Base-by-base conservation (phyloP, 108 stramenopile genomes). In the Cyclotella sp. region DNA sequence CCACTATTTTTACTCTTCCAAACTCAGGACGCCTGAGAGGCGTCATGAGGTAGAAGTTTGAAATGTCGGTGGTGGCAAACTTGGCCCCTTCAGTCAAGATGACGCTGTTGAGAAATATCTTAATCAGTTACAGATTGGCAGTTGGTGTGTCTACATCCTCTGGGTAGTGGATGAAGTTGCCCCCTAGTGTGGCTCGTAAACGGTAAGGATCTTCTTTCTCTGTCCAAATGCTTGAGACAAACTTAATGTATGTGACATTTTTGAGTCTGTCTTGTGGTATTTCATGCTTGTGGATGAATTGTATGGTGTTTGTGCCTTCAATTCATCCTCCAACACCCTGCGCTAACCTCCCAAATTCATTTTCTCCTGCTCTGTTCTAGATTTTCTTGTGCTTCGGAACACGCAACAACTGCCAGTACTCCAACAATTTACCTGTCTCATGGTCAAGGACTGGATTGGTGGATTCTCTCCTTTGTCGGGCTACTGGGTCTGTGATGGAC, bases 231-330 rank as follows among this genome's bases (percentile, higher is more conserved):
- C 19, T 51, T 19, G 49, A 51, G 3, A 51, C 49, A 8, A 51
- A 51, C 8, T 19, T 51, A 8, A 51, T 51, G 49, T 51, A 51
- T 3, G 49, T 51, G 19, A 51, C 49, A 51, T 51, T 8, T 51
- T 51, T 51, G 49, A 51, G 19, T 40, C 62, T 39, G 40, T 3
- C 62, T 29, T 40, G 1, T 40, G 62, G 62, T 18, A 63, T 41
- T 7, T 1, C 26, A n/a, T n/a, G 18, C 34, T 39, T 29, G 4
- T n/a, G 62, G 0, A 63, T 39, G 16, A 41, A 41, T 4, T n/a
- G n/a, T 10, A 63, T 63, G 62, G 62, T 63, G 18, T 39, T 39
- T 27, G 62, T 63, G 39, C 62, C 62, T 4, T 41, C 12, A 16
- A 63, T 19, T 41, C 62, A 1, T 7, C 39, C 62, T 40, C 40